phyloP scores from a whole-genome alignment of 768 basidiomycete species.

The Collybia nuda region DNA sequence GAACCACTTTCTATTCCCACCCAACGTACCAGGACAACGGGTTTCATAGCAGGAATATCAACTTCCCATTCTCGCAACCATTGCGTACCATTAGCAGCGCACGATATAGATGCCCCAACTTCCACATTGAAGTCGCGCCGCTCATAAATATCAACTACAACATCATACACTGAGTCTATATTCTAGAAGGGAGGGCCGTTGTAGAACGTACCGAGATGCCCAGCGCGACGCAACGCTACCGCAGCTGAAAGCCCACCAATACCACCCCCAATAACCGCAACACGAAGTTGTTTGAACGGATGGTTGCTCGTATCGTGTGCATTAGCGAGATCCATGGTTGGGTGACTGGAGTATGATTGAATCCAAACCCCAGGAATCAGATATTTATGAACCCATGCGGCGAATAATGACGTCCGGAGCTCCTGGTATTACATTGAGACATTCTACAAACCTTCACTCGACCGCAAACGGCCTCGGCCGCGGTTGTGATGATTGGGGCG shows the following conservation, averaged over 20 bases:
- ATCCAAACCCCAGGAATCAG: too few species aligned
- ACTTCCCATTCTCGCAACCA: slow-evolving; percentile 32
- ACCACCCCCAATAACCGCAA: slow-evolving; percentile 19
- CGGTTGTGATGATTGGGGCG: too few species aligned
- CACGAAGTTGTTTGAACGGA: slow-evolving; percentile 13
- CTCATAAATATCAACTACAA: slow-evolving; percentile 25
- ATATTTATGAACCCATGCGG: too few species aligned
- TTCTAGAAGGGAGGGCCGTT: not conserved
- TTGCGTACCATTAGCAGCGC: slow-evolving; percentile 31
- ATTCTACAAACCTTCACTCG: too few species aligned
- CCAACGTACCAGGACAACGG: slow-evolving; percentile 19
- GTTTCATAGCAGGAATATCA: slow-evolving; percentile 27
- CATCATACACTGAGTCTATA: slow-evolving; percentile 5
- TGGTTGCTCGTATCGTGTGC: too few species aligned
- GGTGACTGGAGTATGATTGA: too few species aligned
- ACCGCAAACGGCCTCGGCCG: too few species aligned
- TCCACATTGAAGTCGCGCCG: slow-evolving; percentile 28
- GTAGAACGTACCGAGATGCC: slow-evolving; percentile 17
- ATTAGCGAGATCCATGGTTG: too few species aligned
- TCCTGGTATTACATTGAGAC: too few species aligned
- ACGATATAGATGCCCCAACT: slow-evolving; percentile 32
- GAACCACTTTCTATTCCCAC: too few species aligned
- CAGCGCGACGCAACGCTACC: slow-evolving; percentile 26
- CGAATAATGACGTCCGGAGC: too few species aligned
- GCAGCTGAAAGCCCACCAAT: slow-evolving; percentile 18